phyloP scores from a whole-genome alignment of 805 yeast species.

The Candida endomychidarum region DNA sequence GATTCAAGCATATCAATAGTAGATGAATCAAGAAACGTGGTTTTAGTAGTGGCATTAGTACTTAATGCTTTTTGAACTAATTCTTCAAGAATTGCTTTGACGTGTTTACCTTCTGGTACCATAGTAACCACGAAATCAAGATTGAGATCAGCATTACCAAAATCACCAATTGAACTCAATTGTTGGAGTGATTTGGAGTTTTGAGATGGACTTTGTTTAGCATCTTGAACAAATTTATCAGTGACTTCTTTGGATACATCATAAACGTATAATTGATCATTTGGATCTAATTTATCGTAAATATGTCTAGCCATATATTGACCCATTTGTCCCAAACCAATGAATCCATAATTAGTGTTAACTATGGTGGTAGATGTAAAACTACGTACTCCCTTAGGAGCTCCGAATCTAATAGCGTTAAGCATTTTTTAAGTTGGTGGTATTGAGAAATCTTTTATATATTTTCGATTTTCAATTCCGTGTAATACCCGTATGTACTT shows the following conservation, averaged over 20 bases:
- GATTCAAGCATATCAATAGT: conserved; percentile 54
- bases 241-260: conserved; percentile 38
- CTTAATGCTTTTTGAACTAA: conserved; percentile 34
- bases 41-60: too few species aligned
- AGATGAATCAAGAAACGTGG: conserved; percentile 48
- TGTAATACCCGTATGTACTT: conserved; percentile 2
- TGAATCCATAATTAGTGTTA: conserved; percentile 44
- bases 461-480: too few species aligned
- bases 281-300: conserved; percentile 34
- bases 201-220: conserved; percentile 23
- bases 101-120: conserved; percentile 57
- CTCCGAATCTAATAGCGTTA: too few species aligned
- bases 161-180: conserved; percentile 22
- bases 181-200: conserved; percentile 15
- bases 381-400: conserved; percentile 4
- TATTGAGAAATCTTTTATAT: too few species aligned
- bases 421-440: too few species aligned
- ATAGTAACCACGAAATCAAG: conserved; percentile 48
- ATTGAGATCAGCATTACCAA: conserved; percentile 31
- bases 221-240: conserved; percentile 23
- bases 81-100: conserved; percentile 38
- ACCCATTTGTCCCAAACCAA: conserved; percentile 61
- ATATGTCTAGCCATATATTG: conserved; percentile 55
- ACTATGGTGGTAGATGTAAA: conserved; percentile 1
- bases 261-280: conserved; percentile 43